A percentile compares a stretch with the other conserved stretches of the same genome.
Evolutionary conservation across 495 filamentous ascomycete species (phyloP).

Genomic region (Recurvomyces mirabilis): DNA sequence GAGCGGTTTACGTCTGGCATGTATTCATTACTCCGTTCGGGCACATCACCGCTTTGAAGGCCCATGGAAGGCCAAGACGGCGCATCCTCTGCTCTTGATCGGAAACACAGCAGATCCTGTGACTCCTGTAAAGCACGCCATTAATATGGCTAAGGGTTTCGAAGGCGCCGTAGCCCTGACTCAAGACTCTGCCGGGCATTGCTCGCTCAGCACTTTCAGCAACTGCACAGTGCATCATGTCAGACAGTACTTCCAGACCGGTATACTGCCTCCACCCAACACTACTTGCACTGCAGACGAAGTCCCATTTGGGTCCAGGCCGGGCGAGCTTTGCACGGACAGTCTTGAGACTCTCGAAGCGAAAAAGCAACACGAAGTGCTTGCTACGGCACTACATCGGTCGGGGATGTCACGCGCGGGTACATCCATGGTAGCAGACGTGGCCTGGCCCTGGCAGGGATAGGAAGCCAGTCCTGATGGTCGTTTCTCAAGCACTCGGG

Average conservation of each 20-base stretch:
- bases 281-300: slow-evolving; percentile 21
- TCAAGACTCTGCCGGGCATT: slow-evolving; percentile 43
- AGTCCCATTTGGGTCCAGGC: slow-evolving; percentile 12
- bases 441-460: no score
- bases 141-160: slow-evolving; percentile 40
- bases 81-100: slow-evolving; percentile 43
- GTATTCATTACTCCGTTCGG: slow-evolving; percentile 43
- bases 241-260: slow-evolving; percentile 28
- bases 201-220: slow-evolving; percentile 20
- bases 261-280: slow-evolving; percentile 21
- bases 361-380: no score
- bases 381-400: no score
- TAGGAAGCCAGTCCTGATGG: no score
- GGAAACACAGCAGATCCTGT: slow-evolving; percentile 48
- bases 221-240: slow-evolving; percentile 24
- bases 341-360: no score
- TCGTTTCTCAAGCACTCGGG: no score
- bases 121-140: slow-evolving; percentile 40
- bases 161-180: slow-evolving; percentile 41
- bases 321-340: no score
- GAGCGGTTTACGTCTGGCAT: slow-evolving; percentile 40
- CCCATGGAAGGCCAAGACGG: slow-evolving; percentile 40
- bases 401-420: no score
- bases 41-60: slow-evolving; percentile 47
- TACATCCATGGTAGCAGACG: no score